phyloP scores from a whole-genome alignment of 106 monocot species.

The Acorus gramineus region DNA sequence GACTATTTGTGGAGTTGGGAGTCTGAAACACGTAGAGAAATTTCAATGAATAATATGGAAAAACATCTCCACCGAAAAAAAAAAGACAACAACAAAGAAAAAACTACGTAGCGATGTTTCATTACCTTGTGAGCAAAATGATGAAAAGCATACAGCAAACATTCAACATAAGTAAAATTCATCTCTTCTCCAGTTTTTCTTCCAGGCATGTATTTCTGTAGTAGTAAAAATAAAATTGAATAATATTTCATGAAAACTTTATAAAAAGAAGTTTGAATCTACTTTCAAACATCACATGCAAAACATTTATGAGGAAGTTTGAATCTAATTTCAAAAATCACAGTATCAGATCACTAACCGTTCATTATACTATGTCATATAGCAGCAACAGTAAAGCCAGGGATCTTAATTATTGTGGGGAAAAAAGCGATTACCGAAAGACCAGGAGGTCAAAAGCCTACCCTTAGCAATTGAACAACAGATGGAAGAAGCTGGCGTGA shows the following conservation, averaged over 20 bases:
- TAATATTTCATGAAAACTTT: neutral
- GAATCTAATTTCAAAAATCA: neutral
- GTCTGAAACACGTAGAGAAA: slow-evolving; percentile 42
- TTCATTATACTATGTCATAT: too few relatives aligned
- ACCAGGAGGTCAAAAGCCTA: slow-evolving; percentile 5
- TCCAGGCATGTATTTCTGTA: slow-evolving; percentile 75
- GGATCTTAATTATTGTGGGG: too few relatives aligned
- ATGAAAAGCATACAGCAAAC: slow-evolving; percentile 87
- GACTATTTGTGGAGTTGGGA: slow-evolving; percentile 95
- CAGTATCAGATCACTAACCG: too few relatives aligned
- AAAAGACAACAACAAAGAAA: neutral
- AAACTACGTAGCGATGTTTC: neutral
- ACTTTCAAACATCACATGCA: too few relatives aligned
- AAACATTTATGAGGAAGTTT: neutral
- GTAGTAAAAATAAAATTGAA: slow-evolving; percentile 5
- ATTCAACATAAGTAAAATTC: slow-evolving; percentile 78
- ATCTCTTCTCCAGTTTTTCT: slow-evolving; percentile 69
- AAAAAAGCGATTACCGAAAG: too few relatives aligned
- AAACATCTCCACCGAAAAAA: neutral
- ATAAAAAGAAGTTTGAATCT: too few relatives aligned
- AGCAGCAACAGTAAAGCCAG: too few relatives aligned
- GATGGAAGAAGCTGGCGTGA: slow-evolving; percentile 96
- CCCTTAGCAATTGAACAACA: slow-evolving; percentile 80
- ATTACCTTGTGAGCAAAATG: slow-evolving; percentile 85
- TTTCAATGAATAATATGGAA: slow-evolving; percentile 8